Percentiles rank a stretch among this genome's conserved stretches.
Evolutionary conservation across 495 filamentous ascomycete genomes (phyloP).

Genomic region (Aspergillus campestris): DNA sequence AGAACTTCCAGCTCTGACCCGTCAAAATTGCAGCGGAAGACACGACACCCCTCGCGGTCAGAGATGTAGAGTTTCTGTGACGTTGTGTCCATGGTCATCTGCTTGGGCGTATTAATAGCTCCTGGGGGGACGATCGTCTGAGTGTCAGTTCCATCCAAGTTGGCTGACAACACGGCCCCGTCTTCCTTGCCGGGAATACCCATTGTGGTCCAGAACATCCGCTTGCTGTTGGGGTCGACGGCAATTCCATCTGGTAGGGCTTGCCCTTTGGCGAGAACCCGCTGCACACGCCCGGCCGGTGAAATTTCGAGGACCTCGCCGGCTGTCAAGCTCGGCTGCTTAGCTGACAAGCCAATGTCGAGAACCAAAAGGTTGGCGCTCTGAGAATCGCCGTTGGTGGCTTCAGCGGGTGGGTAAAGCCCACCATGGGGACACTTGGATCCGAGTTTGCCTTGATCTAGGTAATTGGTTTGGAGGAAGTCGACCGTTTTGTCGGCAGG

Average conservation of each 20-base stretch:
- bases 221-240: constrained; percentile 19
- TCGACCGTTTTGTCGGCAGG: constrained; percentile 24
- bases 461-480: constrained; percentile 32
- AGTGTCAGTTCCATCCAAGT: constrained; percentile 30
- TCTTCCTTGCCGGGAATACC: constrained; percentile 31
- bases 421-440: constrained; percentile 19
- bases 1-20: constrained; percentile 35
- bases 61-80: constrained; percentile 38
- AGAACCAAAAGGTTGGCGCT: constrained; percentile 14
- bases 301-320: constrained; percentile 17
- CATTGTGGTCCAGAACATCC: constrained; percentile 48
- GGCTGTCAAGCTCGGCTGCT: constrained; percentile 4
- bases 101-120: constrained; percentile 43
- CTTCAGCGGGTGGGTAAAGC: constrained; percentile 13
- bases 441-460: constrained; percentile 30
- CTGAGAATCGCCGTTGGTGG: background rate
- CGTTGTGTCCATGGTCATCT: constrained; percentile 27
- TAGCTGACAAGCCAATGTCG: constrained; percentile 20
- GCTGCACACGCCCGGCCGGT: constrained; percentile 8
- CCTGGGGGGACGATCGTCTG: constrained; percentile 26
- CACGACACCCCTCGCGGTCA: constrained; percentile 45
- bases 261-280: constrained; percentile 18
- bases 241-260: constrained; percentile 39
- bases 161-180: constrained; percentile 32
- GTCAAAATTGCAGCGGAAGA: constrained; percentile 37